A percentile compares a stretch with the other conserved stretches of the same genome.
Conservation (phyloP, 805 yeast species). For the Wickerhamiella slavikovae region DNA sequence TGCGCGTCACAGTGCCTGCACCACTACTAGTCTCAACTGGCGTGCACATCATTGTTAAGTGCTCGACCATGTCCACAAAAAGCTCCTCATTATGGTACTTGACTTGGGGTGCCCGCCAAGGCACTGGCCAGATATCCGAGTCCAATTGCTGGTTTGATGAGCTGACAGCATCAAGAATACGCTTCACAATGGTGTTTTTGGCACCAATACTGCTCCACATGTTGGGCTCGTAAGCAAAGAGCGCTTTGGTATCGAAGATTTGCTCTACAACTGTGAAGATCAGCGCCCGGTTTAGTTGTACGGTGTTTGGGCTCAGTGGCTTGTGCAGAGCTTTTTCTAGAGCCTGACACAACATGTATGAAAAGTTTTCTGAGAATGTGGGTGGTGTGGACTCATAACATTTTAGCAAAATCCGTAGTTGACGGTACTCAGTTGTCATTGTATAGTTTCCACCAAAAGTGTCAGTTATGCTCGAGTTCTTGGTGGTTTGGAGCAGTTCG, state of each 20-base stretch:
- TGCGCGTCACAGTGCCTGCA: background rate
- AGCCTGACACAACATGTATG: no score
- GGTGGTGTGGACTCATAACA: no score
- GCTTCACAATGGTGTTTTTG: slow-evolving; percentile 31
- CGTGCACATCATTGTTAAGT: slow-evolving; percentile 30
- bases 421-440: no score
- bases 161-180: slow-evolving; percentile 23
- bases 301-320: slow-evolving; percentile 33
- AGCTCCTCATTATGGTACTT: slow-evolving; percentile 64
- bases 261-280: slow-evolving; percentile 52
- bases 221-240: slow-evolving; percentile 53
- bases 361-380: no score
- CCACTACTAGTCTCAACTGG: background rate
- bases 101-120: slow-evolving; percentile 68
- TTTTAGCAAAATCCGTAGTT: no score
- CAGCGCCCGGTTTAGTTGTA: slow-evolving; percentile 52
- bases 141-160: no score
- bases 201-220: slow-evolving; percentile 53
- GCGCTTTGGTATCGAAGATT: slow-evolving; percentile 59
- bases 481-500: no score
- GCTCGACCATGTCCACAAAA: slow-evolving; percentile 64
- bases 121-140: no score
- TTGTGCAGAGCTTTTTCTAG: no score
- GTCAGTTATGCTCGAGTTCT: no score
- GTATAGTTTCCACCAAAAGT: no score